Evolutionary conservation across 176 grass and related monocot species (phyloP).

Genomic region (Lolium multiflorum): DNA sequence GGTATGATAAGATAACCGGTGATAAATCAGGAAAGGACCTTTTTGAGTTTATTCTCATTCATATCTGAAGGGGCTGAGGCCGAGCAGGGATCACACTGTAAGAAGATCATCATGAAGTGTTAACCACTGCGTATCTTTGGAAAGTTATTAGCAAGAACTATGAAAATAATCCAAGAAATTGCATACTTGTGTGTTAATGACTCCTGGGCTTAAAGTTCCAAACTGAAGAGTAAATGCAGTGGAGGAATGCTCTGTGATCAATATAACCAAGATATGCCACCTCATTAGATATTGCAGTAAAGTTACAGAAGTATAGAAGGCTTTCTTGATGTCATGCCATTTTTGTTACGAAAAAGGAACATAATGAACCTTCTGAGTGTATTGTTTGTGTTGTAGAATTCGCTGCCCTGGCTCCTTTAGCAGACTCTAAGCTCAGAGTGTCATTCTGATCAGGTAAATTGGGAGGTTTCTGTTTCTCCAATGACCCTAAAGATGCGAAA

Average conservation of each 20-base stretch:
- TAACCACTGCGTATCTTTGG: neutral
- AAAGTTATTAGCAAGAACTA: neutral
- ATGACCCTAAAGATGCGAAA: conserved; percentile 29
- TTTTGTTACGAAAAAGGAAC: neutral
- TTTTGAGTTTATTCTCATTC: conserved; percentile 21
- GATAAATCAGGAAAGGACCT: conserved; percentile 8
- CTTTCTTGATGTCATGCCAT: neutral
- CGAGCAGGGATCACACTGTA: conserved; percentile 28
- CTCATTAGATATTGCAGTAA: neutral
- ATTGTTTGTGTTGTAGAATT: conserved; percentile 3
- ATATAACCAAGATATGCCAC: conserved; percentile 21
- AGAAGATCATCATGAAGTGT: conserved; percentile 25
- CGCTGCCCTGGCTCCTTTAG: conserved; percentile 26
- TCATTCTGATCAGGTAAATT: conserved; percentile 23
- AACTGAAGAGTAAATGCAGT: conserved; percentile 52
- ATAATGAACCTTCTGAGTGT: conserved; percentile 43
- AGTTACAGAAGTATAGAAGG: neutral
- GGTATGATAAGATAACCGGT: neutral
- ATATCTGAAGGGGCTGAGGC: conserved; percentile 20
- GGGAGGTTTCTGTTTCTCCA: conserved; percentile 36
- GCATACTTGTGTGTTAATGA: conserved; percentile 41
- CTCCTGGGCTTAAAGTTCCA: conserved; percentile 47
- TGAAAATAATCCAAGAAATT: conserved; percentile 20
- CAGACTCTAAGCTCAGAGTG: conserved; percentile 15
- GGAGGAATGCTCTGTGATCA: conserved; percentile 31